Base-by-base conservation (phyloP, 2,329 filamentous ascomycete species). In the Colletotrichum eremochloae region DNA sequence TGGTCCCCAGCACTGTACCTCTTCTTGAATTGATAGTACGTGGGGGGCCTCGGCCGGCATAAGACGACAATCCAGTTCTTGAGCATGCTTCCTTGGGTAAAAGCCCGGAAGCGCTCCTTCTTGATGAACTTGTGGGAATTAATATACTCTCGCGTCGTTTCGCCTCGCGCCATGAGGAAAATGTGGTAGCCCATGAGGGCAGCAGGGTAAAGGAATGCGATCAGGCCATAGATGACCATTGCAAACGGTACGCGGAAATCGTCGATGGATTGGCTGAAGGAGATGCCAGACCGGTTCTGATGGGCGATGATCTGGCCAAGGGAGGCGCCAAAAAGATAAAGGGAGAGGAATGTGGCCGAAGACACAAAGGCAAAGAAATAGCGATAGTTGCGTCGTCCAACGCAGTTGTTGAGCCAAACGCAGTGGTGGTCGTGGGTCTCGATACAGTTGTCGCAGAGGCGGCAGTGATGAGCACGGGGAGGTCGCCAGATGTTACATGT, bases 361-460 rank as follows among this genome's bases (percentile, higher is more conserved):
- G 90, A 90, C 75, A 99, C 91, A 82, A 98, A 99, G 14, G 93
- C 89, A 81, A 98, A 98, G 83, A 99, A 99, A 82, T 96, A 98
- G 75, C 96, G 94, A 84, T 99, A 99, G 84, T 99, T 99, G 77
- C 96, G 94, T 75, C 96, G 92, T 55, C 96, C 96, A 62, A 99
- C 93, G 76, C 96, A 99, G 81, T 99, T 99, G 84, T 99, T 99
- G 75, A 99, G 89, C 96, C 96, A 99, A 20, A 98, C 95, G 79
- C 96, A 99, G 82, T 99, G 96, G 79, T 99, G 96, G 79, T 99
- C 96, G 76, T 98, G 94, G 0, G 95, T 97, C 82, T 99, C 96
- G 72, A 99, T 90, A 81, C 96, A 99, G 81, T 97, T 98, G 83
- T 99, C 96, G 83, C 96, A 99, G 38, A 97, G 89, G 69, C 96